phyloP scores from a whole-genome alignment of 2,329 filamentous ascomycete genomes.

The Nigrospora oryzae region DNA sequence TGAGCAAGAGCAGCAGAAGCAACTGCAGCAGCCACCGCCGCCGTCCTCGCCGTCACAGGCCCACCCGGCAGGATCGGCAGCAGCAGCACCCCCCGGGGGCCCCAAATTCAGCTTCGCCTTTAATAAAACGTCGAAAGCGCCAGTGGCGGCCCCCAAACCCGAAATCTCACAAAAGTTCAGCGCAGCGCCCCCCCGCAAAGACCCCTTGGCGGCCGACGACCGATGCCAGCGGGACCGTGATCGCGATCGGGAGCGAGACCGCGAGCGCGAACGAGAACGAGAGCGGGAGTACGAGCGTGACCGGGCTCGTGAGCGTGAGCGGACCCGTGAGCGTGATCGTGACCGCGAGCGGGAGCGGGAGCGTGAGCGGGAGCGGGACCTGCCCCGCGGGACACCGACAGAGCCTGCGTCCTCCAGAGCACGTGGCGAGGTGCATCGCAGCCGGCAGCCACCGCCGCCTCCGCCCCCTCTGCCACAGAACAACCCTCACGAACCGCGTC shows the following conservation, averaged over 20 bases:
- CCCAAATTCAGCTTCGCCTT: constrained; percentile 91
- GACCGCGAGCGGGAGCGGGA: constrained; percentile 3
- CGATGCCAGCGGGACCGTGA: constrained; percentile 11
- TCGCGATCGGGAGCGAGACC: constrained; percentile 7
- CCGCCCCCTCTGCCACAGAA: not conserved
- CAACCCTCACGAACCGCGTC: constrained; percentile 1
- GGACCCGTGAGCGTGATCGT: no score
- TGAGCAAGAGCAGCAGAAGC: not conserved
- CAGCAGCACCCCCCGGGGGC: constrained; percentile 28
- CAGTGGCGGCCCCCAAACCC: constrained; percentile 49
- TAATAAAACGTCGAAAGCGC: constrained; percentile 60
- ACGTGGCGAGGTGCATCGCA: constrained; percentile 17
- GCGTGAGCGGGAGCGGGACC: constrained; percentile 12
- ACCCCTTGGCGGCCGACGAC: constrained; percentile 31
- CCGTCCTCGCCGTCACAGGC: constrained; percentile 14
- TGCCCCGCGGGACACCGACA: constrained; percentile 20
- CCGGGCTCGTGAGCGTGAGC: not conserved
- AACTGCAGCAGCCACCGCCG: no score
- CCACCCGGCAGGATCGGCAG: constrained; percentile 42
- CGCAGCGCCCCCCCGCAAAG: constrained; percentile 44
- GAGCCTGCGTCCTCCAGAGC: constrained; percentile 22
- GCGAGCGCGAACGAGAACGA: constrained; percentile 5
- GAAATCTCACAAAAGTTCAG: constrained; percentile 64
- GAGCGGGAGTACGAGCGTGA: constrained; percentile 8
- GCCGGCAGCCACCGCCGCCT: constrained; percentile 10